Evolutionary conservation across 352 stramenopile genomes (phyloP).

Genomic region (Phytopythium cucurbitacearum): DNA sequence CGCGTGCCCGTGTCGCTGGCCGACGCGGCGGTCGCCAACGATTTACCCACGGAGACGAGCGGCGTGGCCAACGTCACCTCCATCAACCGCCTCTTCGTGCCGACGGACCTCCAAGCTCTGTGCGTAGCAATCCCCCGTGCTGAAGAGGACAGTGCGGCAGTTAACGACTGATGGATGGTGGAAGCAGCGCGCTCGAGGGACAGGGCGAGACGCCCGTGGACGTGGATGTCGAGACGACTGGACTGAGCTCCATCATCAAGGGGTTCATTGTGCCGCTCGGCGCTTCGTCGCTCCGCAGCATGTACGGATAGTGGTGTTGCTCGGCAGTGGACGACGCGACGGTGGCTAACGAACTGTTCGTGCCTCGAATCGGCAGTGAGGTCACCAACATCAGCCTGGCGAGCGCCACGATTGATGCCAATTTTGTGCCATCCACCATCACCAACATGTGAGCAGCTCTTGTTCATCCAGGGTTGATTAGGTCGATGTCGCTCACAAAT

Average conservation of each 20-base stretch:
- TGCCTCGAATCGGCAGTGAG: background rate
- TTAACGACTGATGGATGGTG: background rate
- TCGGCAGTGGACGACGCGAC: background rate
- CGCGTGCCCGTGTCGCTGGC: background rate
- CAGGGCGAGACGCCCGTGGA: conserved; percentile 1
- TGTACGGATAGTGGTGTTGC: background rate
- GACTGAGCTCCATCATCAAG: conserved; percentile 1
- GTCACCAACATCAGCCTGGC: conserved; percentile 7
- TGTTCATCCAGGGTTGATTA: background rate
- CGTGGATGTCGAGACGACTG: conserved; percentile 1
- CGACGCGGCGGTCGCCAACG: background rate
- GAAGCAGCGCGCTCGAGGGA: background rate
- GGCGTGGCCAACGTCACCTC: background rate
- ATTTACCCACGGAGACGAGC: background rate
- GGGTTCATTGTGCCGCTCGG: conserved; percentile 5
- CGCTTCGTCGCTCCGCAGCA: background rate
- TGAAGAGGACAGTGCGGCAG: background rate
- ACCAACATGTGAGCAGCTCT: conserved; percentile 8
- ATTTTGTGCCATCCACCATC: conserved; percentile 4
- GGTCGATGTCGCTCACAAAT: background rate
- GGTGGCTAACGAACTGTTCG: background rate
- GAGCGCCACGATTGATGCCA: conserved; percentile 1
- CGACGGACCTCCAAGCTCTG: conserved; percentile 1
- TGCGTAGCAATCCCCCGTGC: background rate
- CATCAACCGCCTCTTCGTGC: conserved; percentile 8